Percentiles rank a stretch among this genome's conserved stretches.
Conservation (phyloP, 1,284 basidiomycete species). For the Inonotus hispidus region DNA sequence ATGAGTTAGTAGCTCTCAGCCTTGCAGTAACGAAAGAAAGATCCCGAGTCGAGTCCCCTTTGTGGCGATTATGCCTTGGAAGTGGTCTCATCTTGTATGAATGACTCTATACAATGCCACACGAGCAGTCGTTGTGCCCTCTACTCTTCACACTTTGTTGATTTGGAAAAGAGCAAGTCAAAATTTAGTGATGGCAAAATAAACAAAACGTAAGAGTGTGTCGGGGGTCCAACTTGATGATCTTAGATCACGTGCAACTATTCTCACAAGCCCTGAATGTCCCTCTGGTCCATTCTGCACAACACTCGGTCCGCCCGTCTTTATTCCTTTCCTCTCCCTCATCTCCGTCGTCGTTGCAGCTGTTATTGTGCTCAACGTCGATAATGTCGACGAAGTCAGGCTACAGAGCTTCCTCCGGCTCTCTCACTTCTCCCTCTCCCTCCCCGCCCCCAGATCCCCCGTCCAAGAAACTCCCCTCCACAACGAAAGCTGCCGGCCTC, state of each 20-base stretch:
- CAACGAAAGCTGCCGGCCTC: conserved; percentile 27
- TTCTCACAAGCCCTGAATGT: not conserved
- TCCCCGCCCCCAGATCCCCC: conserved; percentile 31
- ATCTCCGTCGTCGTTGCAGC: conserved; percentile 9
- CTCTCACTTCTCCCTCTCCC: conserved; percentile 58
- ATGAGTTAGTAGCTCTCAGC: not conserved
- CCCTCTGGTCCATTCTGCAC: not conserved
- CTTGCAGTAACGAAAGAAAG: not conserved
- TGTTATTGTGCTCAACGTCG: conserved; percentile 21
- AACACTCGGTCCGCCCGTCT: not conserved
- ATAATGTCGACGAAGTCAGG: conserved; percentile 41
- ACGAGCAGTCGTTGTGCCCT: too few species aligned
- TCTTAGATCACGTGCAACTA: not conserved
- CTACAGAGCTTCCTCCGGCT: conserved; percentile 53
- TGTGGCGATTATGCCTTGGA: not conserved
- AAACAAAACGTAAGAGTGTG: not conserved
- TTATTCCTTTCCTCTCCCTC: not conserved
- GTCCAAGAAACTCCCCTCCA: conserved; percentile 22
- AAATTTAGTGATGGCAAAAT: not conserved
- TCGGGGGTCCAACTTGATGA: not conserved
- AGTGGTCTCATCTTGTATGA: not conserved
- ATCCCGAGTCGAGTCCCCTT: not conserved
- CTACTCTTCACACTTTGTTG: not conserved
- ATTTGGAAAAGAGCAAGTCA: not conserved
- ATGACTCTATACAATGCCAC: not conserved